Evolutionary conservation across 2,329 filamentous ascomycete genomes (phyloP), one percentile per base, ranked within the genome.

Genomic region (Fusarium sp.): DNA sequence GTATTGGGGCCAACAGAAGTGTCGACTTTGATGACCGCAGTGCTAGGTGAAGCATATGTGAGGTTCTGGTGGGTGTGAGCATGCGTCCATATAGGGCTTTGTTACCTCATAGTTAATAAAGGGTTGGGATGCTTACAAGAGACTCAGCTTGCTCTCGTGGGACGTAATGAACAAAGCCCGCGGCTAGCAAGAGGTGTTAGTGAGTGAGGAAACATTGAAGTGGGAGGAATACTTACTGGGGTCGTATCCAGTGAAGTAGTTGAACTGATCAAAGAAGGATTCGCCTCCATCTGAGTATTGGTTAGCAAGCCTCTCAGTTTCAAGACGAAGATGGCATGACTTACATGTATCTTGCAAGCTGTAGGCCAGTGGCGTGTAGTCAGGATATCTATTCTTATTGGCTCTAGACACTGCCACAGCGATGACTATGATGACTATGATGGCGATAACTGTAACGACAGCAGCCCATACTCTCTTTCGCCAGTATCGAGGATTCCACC

Each of bases 1-100:
- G 80, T 81, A 3, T 71, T 66, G 4, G 82, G 85, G 11, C 83
- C 83, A 18, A 89, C 86, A 3, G 82, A 83, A 13, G 87, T 89
- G 75, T 92, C 89, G 49, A 92, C 89, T 42, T 80, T 82, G 29
- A 92, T 75, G 20, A 91, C 72, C 12, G 88, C 89, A 0, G 85
- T 82, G 38, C 79, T 78, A 2, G 80, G 71, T 2, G 84, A 84
- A 8, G 88, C 86, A 70, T 87, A 88, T 1, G 90, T 92, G 31
- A 92, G 83, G 77, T 92, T 92, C 84, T 87, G 49, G 1, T 38
- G 3, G 23, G 53, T 49, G 16, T 41, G 21, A 31, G n/a, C 16
- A 24, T 29, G 42, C n/a, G 23, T 18, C 12, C 15, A 21, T 6
- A 20, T 4, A 24, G n/a, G 4, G 13, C 8, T 20, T 37, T 23